phyloP scores from a whole-genome alignment of 1,284 basidiomycete species.

The Boletus subluridellus region DNA sequence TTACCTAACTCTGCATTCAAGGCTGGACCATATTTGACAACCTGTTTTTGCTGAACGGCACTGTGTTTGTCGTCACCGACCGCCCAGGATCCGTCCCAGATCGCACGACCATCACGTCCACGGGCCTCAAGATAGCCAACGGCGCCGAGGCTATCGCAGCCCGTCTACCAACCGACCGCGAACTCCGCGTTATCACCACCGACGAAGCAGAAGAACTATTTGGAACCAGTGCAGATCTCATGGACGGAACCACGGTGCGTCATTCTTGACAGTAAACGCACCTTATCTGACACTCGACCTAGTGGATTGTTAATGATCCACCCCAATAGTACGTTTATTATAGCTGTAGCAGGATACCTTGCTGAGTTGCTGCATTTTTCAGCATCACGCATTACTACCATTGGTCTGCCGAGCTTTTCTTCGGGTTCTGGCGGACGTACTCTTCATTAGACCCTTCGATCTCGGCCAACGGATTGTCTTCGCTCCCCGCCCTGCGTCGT shows the following conservation, averaged over 20 bases:
- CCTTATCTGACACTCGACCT: constrained; percentile 2
- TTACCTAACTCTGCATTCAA: constrained; percentile 26
- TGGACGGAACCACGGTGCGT: too few relatives aligned
- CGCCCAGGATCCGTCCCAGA: constrained; percentile 53
- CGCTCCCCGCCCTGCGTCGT: constrained; percentile 68
- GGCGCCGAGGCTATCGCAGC: constrained; percentile 43
- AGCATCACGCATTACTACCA: constrained; percentile 81
- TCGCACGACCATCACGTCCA: constrained; percentile 55
- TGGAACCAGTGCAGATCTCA: too few relatives aligned
- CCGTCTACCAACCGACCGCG: constrained; percentile 67
- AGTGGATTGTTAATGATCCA: constrained; percentile 80
- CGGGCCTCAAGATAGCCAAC: constrained; percentile 47
- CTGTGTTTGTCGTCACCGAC: constrained; percentile 70
- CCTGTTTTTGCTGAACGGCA: constrained; percentile 38
- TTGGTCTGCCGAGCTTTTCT: constrained; percentile 51
- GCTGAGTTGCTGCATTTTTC: not conserved
- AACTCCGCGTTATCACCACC: constrained; percentile 72
- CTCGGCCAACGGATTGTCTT: constrained; percentile 57
- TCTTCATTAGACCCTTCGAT: constrained; percentile 37
- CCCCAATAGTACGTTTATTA: constrained; percentile 53
- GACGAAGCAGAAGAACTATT: too few relatives aligned
- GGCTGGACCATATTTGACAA: constrained; percentile 85
- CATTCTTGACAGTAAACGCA: not conserved
- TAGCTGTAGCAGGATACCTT: too few relatives aligned
- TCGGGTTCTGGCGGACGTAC: too few relatives aligned